Evolutionary conservation across 2,329 filamentous ascomycete genomes (phyloP).

Genomic region (Endoconidiophora polonica): DNA sequence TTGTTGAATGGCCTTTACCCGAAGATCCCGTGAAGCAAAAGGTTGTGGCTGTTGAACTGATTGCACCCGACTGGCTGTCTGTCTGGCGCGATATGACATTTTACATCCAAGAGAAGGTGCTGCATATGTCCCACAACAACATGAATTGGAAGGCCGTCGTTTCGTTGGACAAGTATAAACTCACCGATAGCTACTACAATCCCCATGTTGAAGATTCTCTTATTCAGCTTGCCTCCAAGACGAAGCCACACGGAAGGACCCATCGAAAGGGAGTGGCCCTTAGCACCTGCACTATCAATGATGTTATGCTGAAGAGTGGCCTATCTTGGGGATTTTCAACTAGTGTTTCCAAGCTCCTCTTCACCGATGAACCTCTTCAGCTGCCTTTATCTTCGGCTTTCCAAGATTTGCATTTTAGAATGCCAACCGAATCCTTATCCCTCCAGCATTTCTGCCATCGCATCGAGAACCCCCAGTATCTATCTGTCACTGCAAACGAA

Average conservation of each 20-base stretch:
- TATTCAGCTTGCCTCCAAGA: constrained; percentile 24
- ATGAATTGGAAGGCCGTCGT: not conserved
- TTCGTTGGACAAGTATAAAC: not conserved
- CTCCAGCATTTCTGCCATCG: constrained; percentile 25
- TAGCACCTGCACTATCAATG: constrained; percentile 16
- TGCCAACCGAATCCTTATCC: constrained; percentile 19
- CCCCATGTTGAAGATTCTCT: constrained; percentile 19
- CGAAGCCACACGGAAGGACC: constrained; percentile 22
- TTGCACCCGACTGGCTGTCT: constrained; percentile 19
- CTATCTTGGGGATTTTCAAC: constrained; percentile 26
- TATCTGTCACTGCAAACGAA: constrained; percentile 26
- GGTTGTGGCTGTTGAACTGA: constrained; percentile 36
- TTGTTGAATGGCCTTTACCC: not conserved
- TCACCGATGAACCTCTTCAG: constrained; percentile 13
- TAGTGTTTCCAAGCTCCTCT: constrained; percentile 1
- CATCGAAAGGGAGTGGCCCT: constrained; percentile 20
- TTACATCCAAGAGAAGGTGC: not conserved
- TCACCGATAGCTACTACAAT: not conserved
- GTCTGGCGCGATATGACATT: not conserved
- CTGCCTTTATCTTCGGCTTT: not conserved
- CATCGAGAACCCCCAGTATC: constrained; percentile 17
- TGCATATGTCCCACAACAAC: not conserved
- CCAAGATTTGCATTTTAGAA: constrained; percentile 23
- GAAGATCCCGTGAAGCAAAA: constrained; percentile 19
- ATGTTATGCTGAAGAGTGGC: constrained; percentile 30